Evolutionary conservation across 768 basidiomycete genomes (phyloP), one percentile per base, ranked within the genome.

Genomic region (Leccinum disarticulatum): DNA sequence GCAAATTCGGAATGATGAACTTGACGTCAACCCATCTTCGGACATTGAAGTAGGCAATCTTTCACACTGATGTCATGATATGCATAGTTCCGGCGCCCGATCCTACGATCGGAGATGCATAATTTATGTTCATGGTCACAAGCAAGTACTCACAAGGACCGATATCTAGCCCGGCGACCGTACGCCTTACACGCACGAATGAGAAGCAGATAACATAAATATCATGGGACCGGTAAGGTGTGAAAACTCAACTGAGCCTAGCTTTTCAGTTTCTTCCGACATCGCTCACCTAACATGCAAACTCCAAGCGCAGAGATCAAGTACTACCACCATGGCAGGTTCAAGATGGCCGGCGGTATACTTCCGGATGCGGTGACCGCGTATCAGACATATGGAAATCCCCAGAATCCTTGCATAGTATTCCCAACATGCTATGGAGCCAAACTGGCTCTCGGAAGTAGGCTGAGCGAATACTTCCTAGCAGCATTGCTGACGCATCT

Each of bases 391-490:
- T 84, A 83, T 62, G 85, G 84, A n/a, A 66, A 81, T 58, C 75
- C 77, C 1, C 63, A 68, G 14, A 84, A 82, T 52, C 84, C 83
- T 6, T 85, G 83, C 62, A 78, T 84, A 38, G 81, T 85, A 13
- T 85, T 83, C 65, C 83, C 83, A 9, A 85, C 83, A 8, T 85
- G 83, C 63, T 85, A 82, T 66, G 83, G 83, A 1, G 82, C 72
- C 15, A 79, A 79, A 50, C 74, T 86, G 9, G 81, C 80, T 59
- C 63, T 65, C 43, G 64, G 64, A 41, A 77, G 83, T 82, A 62
- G 65, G 80, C 73, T 15, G 11, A 57, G 4, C 50, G 13, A 43
- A 57, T 7, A 10, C 17, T 49, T 6, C 15, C 1, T 28, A 30
- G 10, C 17, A 49, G 4, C 55, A 48, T 55, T 54, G 31, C 28